Percentiles rank a stretch among this genome's conserved stretches.
Conservation (phyloP, 148 eudicot species). For the Tetragonia tetragonoides region DNA sequence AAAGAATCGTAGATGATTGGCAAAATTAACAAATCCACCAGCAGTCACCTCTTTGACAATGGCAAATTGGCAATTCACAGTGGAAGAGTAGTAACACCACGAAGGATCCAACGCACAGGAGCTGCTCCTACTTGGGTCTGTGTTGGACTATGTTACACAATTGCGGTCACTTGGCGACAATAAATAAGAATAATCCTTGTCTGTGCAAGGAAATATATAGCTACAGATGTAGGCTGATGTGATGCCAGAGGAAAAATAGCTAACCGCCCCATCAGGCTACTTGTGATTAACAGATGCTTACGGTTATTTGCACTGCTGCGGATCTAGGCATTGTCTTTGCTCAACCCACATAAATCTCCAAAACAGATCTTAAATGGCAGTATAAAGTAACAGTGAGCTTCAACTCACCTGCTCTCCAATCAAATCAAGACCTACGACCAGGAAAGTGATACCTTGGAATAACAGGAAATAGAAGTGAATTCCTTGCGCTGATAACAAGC, state of each 20-base stretch:
- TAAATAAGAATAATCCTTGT: constrained; percentile 5
- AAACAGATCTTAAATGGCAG: constrained; percentile 6
- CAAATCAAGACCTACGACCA: constrained; percentile 87
- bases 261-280: constrained; percentile 17
- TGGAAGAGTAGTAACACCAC: not conserved
- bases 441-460: constrained; percentile 88
- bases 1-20: constrained; percentile 22
- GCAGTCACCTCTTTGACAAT: constrained; percentile 22
- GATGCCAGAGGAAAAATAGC: constrained; percentile 16
- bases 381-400: not conserved
- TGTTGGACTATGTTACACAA: constrained; percentile 18
- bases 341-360: constrained; percentile 3
- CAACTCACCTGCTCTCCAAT: constrained; percentile 95
- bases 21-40: constrained; percentile 22
- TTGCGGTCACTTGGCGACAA: constrained; percentile 24
- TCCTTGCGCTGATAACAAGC: constrained; percentile 92
- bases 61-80: constrained; percentile 7
- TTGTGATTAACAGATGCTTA: constrained; percentile 11
- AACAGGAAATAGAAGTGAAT: constrained; percentile 92
- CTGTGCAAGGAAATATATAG: constrained; percentile 8
- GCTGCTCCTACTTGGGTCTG: constrained; percentile 25
- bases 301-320: constrained; percentile 15
- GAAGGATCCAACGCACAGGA: constrained; percentile 20
- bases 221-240: constrained; percentile 23
- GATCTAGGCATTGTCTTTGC: constrained; percentile 12